Evolutionary conservation across 495 filamentous ascomycete species (phyloP).

Genomic region (Aspergillus biplanus): DNA sequence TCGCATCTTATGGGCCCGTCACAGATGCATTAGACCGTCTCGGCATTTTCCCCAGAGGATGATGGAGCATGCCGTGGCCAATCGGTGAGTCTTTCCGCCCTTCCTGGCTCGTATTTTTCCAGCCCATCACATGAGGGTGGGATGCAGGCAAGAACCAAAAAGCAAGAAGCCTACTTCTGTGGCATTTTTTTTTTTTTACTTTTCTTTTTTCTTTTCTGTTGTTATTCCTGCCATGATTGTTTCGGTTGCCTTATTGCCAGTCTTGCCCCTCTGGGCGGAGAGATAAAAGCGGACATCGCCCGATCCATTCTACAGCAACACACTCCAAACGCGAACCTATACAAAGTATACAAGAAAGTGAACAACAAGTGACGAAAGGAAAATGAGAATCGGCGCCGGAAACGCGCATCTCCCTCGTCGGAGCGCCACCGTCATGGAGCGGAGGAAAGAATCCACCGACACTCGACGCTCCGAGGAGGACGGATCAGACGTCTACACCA

Average conservation of each 20-base stretch:
- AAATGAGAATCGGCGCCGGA: too few species aligned
- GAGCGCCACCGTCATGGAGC: neutral
- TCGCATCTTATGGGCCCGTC: neutral
- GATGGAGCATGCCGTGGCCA: neutral
- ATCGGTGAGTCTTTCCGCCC: neutral
- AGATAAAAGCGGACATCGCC: too few species aligned
- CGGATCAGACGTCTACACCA: constrained; percentile 8
- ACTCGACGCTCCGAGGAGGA: neutral
- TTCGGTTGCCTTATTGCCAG: too few species aligned
- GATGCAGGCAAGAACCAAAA: neutral
- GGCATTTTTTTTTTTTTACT: neutral
- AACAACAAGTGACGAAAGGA: too few species aligned
- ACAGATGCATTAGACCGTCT: neutral
- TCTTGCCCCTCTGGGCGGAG: too few species aligned
- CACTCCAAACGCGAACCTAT: too few species aligned
- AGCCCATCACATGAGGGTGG: neutral
- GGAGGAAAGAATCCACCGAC: neutral
- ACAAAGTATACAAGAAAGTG: too few species aligned
- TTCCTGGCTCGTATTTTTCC: constrained; percentile 2
- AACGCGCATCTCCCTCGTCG: neutral
- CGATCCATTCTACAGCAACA: too few species aligned
- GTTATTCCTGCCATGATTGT: too few species aligned
- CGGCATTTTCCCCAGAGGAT: neutral
- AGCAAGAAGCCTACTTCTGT: neutral
- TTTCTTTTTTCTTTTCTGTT: too few species aligned